phyloP scores from a whole-genome alignment of 176 grass and related monocot species.

The Rhynchospora pubera region DNA sequence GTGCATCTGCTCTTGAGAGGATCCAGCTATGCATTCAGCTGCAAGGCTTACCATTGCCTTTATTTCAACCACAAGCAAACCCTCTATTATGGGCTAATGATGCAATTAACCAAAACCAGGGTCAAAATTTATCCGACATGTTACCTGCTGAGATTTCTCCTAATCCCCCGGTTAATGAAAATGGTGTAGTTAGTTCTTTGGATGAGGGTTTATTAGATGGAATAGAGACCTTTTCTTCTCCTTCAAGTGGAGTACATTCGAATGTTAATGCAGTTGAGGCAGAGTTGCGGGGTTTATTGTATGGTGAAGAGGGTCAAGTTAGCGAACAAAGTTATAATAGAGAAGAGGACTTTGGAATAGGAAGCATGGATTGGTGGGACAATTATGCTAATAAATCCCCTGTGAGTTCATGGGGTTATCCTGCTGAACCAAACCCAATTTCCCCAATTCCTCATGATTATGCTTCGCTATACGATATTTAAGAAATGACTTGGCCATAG shows the following conservation, averaged over 20 bases:
- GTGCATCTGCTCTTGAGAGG: constrained; percentile 73
- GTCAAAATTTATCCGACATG: constrained; percentile 2
- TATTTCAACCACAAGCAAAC: constrained; percentile 21
- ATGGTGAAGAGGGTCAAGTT: constrained; percentile 20
- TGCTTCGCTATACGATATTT: constrained; percentile 43
- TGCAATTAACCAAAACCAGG: constrained; percentile 13
- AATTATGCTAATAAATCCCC: constrained; percentile 41
- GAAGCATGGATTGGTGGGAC: constrained; percentile 52
- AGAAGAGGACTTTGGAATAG: constrained; percentile 20
- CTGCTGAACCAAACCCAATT: constrained; percentile 35
- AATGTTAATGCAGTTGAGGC: constrained; percentile 53
- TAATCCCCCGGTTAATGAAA: constrained; percentile 29
- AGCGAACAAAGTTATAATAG: constrained; percentile 4
- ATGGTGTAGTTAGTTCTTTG: constrained; percentile 17
- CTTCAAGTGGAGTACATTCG: constrained; percentile 35
- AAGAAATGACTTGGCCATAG: background rate
- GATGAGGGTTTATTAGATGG: constrained; percentile 12
- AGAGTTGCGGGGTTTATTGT: constrained; percentile 58
- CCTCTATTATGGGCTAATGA: constrained; percentile 35
- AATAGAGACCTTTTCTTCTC: constrained; percentile 37
- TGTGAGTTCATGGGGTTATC: constrained; percentile 39
- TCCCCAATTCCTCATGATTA: constrained; percentile 46
- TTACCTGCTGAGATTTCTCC: constrained; percentile 3
- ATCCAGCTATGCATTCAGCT: constrained; percentile 83
- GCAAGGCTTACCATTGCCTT: constrained; percentile 44